phyloP scores from a whole-genome alignment of 23 red algal genomes.

The Gracilaria domingensis region DNA sequence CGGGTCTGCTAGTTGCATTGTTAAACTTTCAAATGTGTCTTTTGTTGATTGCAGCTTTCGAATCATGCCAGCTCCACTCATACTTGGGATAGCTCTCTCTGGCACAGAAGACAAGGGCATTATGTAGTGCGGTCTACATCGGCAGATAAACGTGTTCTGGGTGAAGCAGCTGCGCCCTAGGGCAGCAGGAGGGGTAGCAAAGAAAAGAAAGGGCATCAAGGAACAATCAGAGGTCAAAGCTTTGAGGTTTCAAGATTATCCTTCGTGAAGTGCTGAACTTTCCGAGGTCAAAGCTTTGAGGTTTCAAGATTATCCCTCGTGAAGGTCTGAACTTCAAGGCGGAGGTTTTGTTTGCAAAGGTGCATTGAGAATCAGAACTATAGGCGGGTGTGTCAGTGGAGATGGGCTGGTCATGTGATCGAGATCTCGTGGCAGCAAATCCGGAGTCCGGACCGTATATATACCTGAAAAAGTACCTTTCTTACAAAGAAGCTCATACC shows the following conservation, averaged over 20 bases:
- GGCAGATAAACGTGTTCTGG: neutral
- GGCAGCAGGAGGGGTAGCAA: neutral
- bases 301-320: neutral
- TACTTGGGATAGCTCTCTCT: constrained; percentile 20
- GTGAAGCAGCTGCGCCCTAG: neutral
- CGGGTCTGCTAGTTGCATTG: constrained; percentile 83
- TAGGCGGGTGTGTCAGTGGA: too few species aligned
- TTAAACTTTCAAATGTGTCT: constrained; percentile 83
- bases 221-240: neutral
- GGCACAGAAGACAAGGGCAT: neutral
- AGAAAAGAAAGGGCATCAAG: neutral
- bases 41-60: constrained; percentile 86
- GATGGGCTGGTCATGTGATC: neutral
- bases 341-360: too few species aligned
- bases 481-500: too few species aligned
- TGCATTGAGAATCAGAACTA: too few species aligned
- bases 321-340: too few species aligned
- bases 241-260: neutral
- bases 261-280: neutral
- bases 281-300: neutral
- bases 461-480: too few species aligned
- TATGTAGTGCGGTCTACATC: neutral
- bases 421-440: neutral
- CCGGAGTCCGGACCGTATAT: too few species aligned
- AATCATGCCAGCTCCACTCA: constrained; percentile 77